A percentile compares a stretch with the other conserved stretches of the same genome.
These are phyloP conservation scores for Diaporthe australafricana DNA, from an alignment of 2,329 filamentous ascomycete genomes.

Conservation along the genomic window DNA sequence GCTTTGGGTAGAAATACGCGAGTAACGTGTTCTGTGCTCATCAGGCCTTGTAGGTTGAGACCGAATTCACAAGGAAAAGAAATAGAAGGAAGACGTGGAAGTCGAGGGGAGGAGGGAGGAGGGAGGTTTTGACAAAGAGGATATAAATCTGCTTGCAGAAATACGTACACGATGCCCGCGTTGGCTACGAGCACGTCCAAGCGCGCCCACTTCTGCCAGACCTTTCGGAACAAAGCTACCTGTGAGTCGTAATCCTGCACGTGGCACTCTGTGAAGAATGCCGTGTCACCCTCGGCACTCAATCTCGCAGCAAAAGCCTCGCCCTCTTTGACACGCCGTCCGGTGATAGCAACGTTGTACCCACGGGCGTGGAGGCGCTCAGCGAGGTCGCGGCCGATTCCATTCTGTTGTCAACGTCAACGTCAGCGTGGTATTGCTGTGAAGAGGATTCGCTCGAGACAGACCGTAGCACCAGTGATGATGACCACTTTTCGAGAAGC, in stretches of 20 bases:
- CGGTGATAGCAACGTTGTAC: background rate
- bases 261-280: background rate
- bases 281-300: background rate
- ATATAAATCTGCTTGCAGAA: background rate
- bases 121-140: too few relatives aligned
- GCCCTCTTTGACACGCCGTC: background rate
- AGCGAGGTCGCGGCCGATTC: slow-evolving; percentile 7
- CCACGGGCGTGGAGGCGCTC: slow-evolving; percentile 4
- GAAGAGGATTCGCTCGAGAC: background rate
- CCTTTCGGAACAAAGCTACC: background rate
- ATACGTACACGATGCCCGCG: background rate
- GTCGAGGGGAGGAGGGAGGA: too few relatives aligned
- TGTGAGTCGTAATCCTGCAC: background rate
- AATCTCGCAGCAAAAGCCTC: background rate
- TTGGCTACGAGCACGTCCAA: slow-evolving; percentile 1
- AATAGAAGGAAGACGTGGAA: too few relatives aligned
- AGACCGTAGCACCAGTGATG: slow-evolving; percentile 4
- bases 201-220: slow-evolving; percentile 7
- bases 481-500: background rate
- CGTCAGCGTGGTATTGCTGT: too few relatives aligned
- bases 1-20: too few relatives aligned
- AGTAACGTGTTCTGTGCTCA: too few relatives aligned
- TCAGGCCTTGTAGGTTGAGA: too few relatives aligned
- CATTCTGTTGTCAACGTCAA: background rate
- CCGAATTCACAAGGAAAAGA: too few relatives aligned